phyloP scores from a whole-genome alignment of 73 alveolate species.

The Paramecium tetraurelia region DNA sequence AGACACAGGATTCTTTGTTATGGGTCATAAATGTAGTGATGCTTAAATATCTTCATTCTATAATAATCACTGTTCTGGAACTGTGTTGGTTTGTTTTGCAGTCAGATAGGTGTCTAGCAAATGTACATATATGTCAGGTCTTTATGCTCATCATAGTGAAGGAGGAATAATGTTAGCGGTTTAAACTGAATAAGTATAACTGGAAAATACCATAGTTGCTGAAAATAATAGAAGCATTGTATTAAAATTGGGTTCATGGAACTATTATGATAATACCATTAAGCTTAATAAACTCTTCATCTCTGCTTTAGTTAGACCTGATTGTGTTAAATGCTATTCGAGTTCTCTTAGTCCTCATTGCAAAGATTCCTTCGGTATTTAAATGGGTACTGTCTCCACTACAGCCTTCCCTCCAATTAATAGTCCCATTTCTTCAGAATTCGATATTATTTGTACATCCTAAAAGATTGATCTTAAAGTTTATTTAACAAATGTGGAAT shows the following conservation, averaged over 20 bases:
- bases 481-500: constrained; percentile 38
- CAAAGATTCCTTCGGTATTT: background rate
- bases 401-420: constrained; percentile 31
- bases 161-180: background rate
- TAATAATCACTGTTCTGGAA: constrained; percentile 16
- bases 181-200: background rate
- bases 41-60: background rate
- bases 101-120: background rate
- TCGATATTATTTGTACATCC: background rate
- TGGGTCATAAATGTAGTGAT: background rate
- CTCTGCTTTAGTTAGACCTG: constrained; percentile 12
- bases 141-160: background rate
- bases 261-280: background rate
- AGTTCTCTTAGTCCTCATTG: background rate
- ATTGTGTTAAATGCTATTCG: background rate
- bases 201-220: background rate
- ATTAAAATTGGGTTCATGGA: background rate
- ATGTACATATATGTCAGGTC: background rate
- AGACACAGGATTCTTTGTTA: constrained; percentile 34
- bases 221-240: background rate
- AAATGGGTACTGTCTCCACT: constrained; percentile 12
- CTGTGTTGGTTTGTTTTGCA: background rate
- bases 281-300: background rate
- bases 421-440: background rate
- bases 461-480: constrained; percentile 17